Percentiles rank a stretch among this genome's conserved stretches.
Evolutionary conservation across 1,284 basidiomycete genomes (phyloP).

Genomic region (Ganoderma lingzhi): DNA sequence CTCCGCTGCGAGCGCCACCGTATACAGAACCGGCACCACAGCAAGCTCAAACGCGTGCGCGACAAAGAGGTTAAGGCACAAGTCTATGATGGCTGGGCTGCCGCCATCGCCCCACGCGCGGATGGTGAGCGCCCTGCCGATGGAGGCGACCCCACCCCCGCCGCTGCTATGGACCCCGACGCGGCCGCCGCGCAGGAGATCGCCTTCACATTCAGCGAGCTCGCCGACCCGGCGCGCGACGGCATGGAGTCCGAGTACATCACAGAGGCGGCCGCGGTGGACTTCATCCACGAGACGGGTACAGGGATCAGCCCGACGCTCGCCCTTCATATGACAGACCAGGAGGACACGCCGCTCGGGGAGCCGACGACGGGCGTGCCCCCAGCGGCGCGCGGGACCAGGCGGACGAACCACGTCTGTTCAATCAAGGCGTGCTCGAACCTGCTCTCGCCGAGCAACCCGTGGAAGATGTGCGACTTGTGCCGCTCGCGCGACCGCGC

Average conservation of each 20-base stretch:
- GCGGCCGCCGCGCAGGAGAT: slow-evolving; percentile 2
- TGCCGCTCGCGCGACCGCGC: slow-evolving; percentile 49
- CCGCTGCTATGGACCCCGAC: slow-evolving; percentile 3
- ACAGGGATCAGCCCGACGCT: neutral
- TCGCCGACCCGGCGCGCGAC: slow-evolving; percentile 17
- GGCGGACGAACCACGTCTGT: slow-evolving; percentile 49
- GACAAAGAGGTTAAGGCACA: slow-evolving; percentile 53
- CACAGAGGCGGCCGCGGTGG: slow-evolving; percentile 16
- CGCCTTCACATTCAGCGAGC: slow-evolving; percentile 17
- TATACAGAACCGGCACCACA: slow-evolving; percentile 60
- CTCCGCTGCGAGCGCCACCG: slow-evolving; percentile 64
- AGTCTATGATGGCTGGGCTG: slow-evolving; percentile 40
- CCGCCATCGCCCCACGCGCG: slow-evolving; percentile 27
- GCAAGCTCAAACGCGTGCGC: slow-evolving; percentile 57
- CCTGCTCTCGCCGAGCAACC: slow-evolving; percentile 48
- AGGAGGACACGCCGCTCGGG: slow-evolving; percentile 30
- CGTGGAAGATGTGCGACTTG: slow-evolving; percentile 55
- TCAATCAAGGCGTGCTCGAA: slow-evolving; percentile 53
- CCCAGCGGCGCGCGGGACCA: slow-evolving; percentile 43
- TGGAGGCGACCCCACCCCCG: neutral
- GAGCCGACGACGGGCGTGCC: slow-evolving; percentile 37
- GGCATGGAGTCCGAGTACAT: slow-evolving; percentile 7
- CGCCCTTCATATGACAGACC: neutral
- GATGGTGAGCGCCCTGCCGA: neutral
- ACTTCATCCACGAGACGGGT: neutral